phyloP scores from a whole-genome alignment of 2,329 filamentous ascomycete genomes.

The Macrophomina pseudophaseolina region DNA sequence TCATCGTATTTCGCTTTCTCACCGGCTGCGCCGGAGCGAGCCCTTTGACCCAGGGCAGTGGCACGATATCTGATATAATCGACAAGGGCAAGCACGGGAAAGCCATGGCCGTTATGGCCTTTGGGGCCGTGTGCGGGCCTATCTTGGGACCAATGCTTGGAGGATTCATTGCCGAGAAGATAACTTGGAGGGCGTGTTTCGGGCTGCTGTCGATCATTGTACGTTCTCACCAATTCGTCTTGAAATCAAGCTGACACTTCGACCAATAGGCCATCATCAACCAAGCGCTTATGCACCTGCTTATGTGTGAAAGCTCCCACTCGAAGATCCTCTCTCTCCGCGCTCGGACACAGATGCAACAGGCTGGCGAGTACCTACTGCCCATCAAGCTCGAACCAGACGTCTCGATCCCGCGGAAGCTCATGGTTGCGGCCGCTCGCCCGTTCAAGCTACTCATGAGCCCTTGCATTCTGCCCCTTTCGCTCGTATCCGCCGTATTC shows the following conservation, averaged over 20 bases:
- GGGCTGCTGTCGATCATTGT: not conserved
- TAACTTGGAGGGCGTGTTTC: not conserved
- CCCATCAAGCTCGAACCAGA: constrained; percentile 41
- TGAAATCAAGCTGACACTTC: not conserved
- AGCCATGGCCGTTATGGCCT: constrained; percentile 54
- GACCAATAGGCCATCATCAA: not conserved
- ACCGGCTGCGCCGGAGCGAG: constrained; percentile 33
- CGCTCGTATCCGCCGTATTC: constrained; percentile 26
- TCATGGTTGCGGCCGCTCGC: constrained; percentile 33
- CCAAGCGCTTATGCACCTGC: not conserved
- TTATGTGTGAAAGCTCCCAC: constrained; percentile 61
- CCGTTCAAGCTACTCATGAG: constrained; percentile 35
- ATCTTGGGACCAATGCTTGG: constrained; percentile 44
- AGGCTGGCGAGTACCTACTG: constrained; percentile 58
- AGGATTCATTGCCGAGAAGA: not conserved
- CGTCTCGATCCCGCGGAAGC: not conserved
- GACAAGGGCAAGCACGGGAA: constrained; percentile 53
- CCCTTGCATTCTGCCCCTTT: constrained; percentile 31
- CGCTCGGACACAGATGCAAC: constrained; percentile 40
- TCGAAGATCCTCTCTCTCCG: constrained; percentile 64
- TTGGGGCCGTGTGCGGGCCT: constrained; percentile 59
- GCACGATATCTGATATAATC: constrained; percentile 58
- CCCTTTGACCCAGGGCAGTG: constrained; percentile 53
- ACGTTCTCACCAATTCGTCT: not conserved
- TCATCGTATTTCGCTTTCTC: constrained; percentile 37